phyloP scores from a whole-genome alignment of 2,329 filamentous ascomycete species.

The Zymoseptoria crescenta region DNA sequence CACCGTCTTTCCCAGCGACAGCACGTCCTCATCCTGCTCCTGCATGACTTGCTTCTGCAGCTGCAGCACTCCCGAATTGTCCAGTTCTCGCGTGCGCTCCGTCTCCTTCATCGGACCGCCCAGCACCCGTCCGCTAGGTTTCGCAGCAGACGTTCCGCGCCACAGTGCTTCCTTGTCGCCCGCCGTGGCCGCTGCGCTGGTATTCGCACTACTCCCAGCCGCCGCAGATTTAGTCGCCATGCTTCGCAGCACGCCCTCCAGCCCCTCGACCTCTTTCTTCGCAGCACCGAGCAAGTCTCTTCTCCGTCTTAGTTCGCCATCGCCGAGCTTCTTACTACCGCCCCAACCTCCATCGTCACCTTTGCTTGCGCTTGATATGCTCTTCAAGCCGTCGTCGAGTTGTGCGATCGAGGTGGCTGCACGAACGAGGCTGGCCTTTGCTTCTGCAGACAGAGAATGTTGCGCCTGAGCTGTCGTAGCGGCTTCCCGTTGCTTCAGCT shows the following conservation, averaged over 20 bases:
- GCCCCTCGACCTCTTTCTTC: conserved; percentile 64
- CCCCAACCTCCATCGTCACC: conserved; percentile 33
- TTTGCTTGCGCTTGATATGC: conserved; percentile 28
- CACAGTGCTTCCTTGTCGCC: conserved; percentile 31
- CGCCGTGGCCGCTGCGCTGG: conserved; percentile 29
- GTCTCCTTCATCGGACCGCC: conserved; percentile 65
- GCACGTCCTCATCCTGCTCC: conserved; percentile 67
- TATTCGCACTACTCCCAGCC: conserved; percentile 10
- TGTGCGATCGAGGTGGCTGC: conserved; percentile 56
- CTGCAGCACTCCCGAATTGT: conserved; percentile 66
- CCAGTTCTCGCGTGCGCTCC: conserved; percentile 65
- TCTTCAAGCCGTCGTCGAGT: conserved; percentile 57
- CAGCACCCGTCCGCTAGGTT: conserved; percentile 55
- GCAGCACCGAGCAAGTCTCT: conserved; percentile 63
- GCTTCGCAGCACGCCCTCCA: conserved; percentile 64
- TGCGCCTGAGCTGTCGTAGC: conserved; percentile 51
- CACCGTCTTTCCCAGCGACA: conserved; percentile 60
- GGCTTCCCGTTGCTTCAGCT: conserved; percentile 60
- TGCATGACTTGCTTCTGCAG: conserved; percentile 66
- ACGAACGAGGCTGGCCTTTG: conserved; percentile 64
- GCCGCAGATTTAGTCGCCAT: conserved; percentile 45
- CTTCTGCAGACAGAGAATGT: conserved; percentile 56
- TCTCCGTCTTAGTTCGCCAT: conserved; percentile 65
- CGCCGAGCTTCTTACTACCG: conserved; percentile 49
- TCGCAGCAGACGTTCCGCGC: conserved; percentile 25